These are phyloP conservation scores for Trichoderma reesei DNA, from an alignment of 495 filamentous ascomycete species.

Conservation along the genomic window DNA sequence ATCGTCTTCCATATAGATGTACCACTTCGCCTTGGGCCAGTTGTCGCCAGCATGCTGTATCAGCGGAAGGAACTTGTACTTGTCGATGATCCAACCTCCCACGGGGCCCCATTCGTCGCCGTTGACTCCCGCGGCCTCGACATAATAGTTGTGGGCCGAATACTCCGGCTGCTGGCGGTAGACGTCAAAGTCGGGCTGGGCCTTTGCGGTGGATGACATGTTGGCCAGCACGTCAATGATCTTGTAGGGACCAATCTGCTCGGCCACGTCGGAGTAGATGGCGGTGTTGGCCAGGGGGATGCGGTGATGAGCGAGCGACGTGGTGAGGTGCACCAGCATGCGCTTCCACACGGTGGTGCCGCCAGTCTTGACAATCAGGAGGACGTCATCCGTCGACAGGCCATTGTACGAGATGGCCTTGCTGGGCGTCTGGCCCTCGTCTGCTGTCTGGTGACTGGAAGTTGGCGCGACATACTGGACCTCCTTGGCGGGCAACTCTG, in stretches of 20 bases:
- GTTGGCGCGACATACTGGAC: constrained; percentile 1
- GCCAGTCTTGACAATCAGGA: constrained; percentile 1
- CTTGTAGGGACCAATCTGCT: neutral
- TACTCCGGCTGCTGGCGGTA: constrained; percentile 3
- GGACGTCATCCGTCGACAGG: neutral
- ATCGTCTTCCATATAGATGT: constrained; percentile 5
- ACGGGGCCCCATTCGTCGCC: constrained; percentile 7
- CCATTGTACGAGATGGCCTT: neutral
- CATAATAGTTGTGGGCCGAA: neutral
- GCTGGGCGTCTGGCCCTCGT: neutral
- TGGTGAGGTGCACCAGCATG: neutral
- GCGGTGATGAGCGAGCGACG: neutral
- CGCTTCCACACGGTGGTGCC: constrained; percentile 4
- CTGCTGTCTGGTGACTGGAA: neutral
- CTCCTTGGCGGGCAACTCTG: neutral
- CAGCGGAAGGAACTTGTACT: constrained; percentile 1
- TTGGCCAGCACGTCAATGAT: neutral
- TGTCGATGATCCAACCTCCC: constrained; percentile 6
- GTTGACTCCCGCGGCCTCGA: neutral
- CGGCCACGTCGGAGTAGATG: neutral
- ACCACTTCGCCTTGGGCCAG: neutral
- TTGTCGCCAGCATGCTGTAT: constrained; percentile 4
- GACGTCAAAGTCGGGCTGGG: neutral
- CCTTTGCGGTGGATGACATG: neutral
- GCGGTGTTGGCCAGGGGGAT: neutral